Evolutionary conservation across 805 yeast species (phyloP), one percentile per base, ranked within the genome.

Genomic region (Jamesozyma lodderae): DNA sequence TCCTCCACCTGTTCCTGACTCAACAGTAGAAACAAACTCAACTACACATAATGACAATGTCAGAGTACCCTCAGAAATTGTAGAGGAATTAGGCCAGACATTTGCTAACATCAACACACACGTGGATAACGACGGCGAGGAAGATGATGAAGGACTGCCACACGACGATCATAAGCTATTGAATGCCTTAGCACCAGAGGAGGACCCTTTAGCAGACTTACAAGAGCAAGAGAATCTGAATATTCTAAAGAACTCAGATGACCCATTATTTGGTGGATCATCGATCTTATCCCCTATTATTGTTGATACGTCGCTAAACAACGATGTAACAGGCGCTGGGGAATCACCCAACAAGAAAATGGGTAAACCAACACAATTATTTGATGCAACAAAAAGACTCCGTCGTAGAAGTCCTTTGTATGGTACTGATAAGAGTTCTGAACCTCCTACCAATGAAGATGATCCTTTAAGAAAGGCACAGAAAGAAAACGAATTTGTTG

Each of bases 341-440:
- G 23, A 16, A 6, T 55, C 20, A 51, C 53, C 23, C 32, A 59
- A 25, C 46, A 51, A 14, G 44, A 50, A 21, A 41, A n/a, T 32
- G 4, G 19, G 33, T 4, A 39, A 39, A 31, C 42, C 42, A 2
- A 35, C 34, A 17, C 16, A 14, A 4, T 14, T 39, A 16, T 39
- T 39, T 19, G 66, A 68, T 41, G 70, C 74, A 1, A 68, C 76
- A 0, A 68, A 76, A 30, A 64, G 78, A 44, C 53, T 59, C 20
- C 69, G 72, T 38, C 63, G 71, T 24, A 53, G 54, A 28, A 31
- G 27, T 27, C 61, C 60, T 4, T 30, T 33, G 9, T 33, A 21
- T 32, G 43, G 45, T 51, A 20, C 41, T 53, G 23, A 48, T 51
- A 10, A 48, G 14, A 33, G 41, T 20, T 49, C 46, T 4, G 20